Conservation (phyloP, 495 filamentous ascomycete genomes). For the Lepidopterella palustris region DNA sequence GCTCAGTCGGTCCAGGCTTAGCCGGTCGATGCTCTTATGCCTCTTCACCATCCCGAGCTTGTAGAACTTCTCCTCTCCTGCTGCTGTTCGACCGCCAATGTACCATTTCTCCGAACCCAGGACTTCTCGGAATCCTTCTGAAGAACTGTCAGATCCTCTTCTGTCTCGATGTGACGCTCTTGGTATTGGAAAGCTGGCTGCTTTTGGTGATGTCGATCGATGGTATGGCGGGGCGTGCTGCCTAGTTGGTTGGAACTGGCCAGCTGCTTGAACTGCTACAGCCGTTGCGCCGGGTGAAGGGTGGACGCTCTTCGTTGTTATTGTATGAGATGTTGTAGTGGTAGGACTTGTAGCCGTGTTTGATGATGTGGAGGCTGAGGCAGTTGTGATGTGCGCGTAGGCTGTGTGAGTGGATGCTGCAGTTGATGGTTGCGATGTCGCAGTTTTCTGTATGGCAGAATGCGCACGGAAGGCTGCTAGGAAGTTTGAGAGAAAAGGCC, state of each 20-base stretch:
- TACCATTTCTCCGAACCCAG: slow-evolving; percentile 78
- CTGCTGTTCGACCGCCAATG: slow-evolving; percentile 78
- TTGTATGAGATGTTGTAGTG: slow-evolving; percentile 17
- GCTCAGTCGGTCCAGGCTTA: slow-evolving; percentile 59
- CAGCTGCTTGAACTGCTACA: slow-evolving; percentile 16
- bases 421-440: slow-evolving; percentile 33
- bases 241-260: slow-evolving; percentile 25
- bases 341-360: slow-evolving; percentile 22
- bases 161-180: slow-evolving; percentile 38
- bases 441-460: slow-evolving; percentile 40
- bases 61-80: slow-evolving; percentile 82
- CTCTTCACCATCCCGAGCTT: slow-evolving; percentile 58
- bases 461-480: slow-evolving; percentile 69
- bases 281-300: slow-evolving; percentile 16
- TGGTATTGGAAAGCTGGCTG: slow-evolving; percentile 24
- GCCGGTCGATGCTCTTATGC: slow-evolving; percentile 51
- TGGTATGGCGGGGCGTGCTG: slow-evolving; percentile 31
- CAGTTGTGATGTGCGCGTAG: slow-evolving; percentile 36
- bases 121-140: slow-evolving; percentile 71
- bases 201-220: slow-evolving; percentile 28
- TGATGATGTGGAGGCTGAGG: slow-evolving; percentile 42
- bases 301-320: slow-evolving; percentile 16
- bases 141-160: slow-evolving; percentile 72
- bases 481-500: slow-evolving; percentile 80
- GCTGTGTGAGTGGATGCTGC: slow-evolving; percentile 33